These are phyloP conservation scores for Batrachochytrium dendrobatidis DNA, from an alignment of 371 early-diverging fungal species.

Conservation along the genomic window DNA sequence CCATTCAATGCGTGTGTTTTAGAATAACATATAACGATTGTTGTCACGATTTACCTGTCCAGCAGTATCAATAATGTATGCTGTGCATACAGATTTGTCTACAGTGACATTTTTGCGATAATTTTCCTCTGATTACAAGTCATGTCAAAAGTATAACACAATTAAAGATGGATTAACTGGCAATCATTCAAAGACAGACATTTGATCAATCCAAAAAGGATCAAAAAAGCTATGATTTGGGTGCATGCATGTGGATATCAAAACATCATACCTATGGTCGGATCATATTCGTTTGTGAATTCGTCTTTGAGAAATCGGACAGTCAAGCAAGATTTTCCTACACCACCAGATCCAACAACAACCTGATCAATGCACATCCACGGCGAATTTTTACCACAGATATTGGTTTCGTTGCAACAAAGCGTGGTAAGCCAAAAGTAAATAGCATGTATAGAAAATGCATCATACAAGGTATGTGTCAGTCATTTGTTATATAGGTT, in stretches of 20 bases:
- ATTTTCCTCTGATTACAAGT: constrained; percentile 39
- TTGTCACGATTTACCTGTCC: constrained; percentile 31
- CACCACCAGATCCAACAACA: constrained; percentile 53
- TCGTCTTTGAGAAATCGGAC: constrained; percentile 52
- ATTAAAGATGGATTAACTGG: background rate
- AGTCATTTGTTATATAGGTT: too few relatives aligned
- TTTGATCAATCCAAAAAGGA: background rate
- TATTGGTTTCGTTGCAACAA: too few relatives aligned
- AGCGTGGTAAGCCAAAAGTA: too few relatives aligned
- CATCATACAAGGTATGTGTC: too few relatives aligned
- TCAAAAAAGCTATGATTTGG: background rate
- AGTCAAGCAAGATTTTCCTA: constrained; percentile 54
- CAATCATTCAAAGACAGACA: background rate
- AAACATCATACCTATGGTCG: constrained; percentile 42
- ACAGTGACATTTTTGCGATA: constrained; percentile 46
- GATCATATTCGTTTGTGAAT: constrained; percentile 50
- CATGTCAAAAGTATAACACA: background rate
- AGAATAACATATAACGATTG: too few relatives aligned
- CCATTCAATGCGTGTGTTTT: too few relatives aligned
- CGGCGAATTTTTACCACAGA: too few relatives aligned
- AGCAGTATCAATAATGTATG: constrained; percentile 50
- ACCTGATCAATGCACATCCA: too few relatives aligned
- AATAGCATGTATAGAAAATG: too few relatives aligned
- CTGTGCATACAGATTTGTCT: constrained; percentile 28
- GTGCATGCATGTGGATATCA: too few relatives aligned